Percentiles rank a stretch among this genome's conserved stretches.
These are phyloP conservation scores for Dalbergia oliveri DNA, from an alignment of 306 rosid genomes.

Conservation along the genomic window DNA sequence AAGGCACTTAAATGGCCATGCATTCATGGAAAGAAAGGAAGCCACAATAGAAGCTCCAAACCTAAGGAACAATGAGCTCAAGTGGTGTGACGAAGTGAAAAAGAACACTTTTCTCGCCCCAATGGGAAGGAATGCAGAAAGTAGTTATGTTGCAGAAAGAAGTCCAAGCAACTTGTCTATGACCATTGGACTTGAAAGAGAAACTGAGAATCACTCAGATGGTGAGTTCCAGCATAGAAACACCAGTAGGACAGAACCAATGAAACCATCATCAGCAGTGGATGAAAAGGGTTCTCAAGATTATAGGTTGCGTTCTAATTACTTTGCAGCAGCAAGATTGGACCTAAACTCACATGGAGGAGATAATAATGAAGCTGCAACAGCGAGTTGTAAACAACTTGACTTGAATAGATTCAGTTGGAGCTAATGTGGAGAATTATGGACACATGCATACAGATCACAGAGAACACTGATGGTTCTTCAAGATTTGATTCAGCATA, in stretches of 20 bases:
- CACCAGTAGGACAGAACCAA: constrained; percentile 48
- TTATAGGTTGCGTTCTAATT: constrained; percentile 57
- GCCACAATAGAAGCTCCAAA: constrained; percentile 39
- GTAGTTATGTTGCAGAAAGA: constrained; percentile 49
- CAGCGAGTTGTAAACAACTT: constrained; percentile 64
- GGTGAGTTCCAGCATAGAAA: constrained; percentile 47
- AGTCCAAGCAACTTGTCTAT: constrained; percentile 62
- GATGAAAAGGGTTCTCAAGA: constrained; percentile 50
- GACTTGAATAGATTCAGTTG: constrained; percentile 70
- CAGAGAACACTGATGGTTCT: constrained; percentile 12
- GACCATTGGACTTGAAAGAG: constrained; percentile 66
- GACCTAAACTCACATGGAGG: constrained; percentile 77
- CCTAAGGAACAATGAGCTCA: constrained; percentile 39
- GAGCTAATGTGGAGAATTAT: constrained; percentile 48
- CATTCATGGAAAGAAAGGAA: constrained; percentile 61
- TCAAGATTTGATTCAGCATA: constrained; percentile 36
- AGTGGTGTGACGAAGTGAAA: constrained; percentile 58
- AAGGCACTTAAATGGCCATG: constrained; percentile 53
- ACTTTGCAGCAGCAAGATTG: constrained; percentile 66
- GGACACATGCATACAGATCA: neutral
- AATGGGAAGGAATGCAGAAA: constrained; percentile 51
- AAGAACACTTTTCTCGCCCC: constrained; percentile 53
- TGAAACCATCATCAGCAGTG: constrained; percentile 24
- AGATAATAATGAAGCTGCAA: constrained; percentile 64
- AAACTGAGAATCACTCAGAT: constrained; percentile 50